Conservation (phyloP, 176 grass and related monocot species). For the Miscanthus lutarioriparius region DNA sequence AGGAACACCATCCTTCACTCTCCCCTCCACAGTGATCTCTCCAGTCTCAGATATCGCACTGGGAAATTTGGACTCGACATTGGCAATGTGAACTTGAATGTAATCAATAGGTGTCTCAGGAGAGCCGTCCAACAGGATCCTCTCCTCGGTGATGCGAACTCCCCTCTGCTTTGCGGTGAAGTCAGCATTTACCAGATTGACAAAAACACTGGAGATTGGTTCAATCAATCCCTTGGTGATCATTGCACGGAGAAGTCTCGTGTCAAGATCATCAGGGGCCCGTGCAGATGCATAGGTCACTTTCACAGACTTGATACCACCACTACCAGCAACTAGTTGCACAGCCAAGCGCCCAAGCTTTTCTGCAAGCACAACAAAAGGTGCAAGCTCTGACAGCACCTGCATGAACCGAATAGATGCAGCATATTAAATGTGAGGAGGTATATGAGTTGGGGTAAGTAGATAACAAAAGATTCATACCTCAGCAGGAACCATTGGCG, state of each 20-base stretch:
- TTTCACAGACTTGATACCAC: constrained; percentile 89
- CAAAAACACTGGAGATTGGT: constrained; percentile 75
- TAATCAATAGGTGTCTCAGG: constrained; percentile 71
- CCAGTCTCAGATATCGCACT: constrained; percentile 61
- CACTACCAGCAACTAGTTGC: constrained; percentile 80
- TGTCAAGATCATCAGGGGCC: constrained; percentile 84
- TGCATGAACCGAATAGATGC: constrained; percentile 25
- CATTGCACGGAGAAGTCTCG: constrained; percentile 85
- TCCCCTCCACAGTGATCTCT: constrained; percentile 65
- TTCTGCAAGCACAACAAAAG: constrained; percentile 74
- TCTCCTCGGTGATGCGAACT: constrained; percentile 71
- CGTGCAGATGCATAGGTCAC: constrained; percentile 77
- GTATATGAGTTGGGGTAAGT: background rate
- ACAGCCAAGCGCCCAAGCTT: constrained; percentile 85
- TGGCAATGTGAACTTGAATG: constrained; percentile 75
- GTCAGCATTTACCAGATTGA: constrained; percentile 89
- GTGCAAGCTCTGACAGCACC: constrained; percentile 87
- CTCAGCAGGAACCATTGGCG: constrained; percentile 89
- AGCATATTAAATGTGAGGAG: background rate
- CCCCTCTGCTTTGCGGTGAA: constrained; percentile 86
- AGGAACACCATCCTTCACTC: constrained; percentile 73
- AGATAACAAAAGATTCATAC: constrained; percentile 33
- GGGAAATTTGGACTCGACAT: constrained; percentile 76
- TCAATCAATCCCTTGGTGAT: constrained; percentile 92
- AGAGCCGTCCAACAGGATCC: constrained; percentile 66